Conservation (phyloP, 164 flowering plant species). For the Aristolochia fimbriata region DNA sequence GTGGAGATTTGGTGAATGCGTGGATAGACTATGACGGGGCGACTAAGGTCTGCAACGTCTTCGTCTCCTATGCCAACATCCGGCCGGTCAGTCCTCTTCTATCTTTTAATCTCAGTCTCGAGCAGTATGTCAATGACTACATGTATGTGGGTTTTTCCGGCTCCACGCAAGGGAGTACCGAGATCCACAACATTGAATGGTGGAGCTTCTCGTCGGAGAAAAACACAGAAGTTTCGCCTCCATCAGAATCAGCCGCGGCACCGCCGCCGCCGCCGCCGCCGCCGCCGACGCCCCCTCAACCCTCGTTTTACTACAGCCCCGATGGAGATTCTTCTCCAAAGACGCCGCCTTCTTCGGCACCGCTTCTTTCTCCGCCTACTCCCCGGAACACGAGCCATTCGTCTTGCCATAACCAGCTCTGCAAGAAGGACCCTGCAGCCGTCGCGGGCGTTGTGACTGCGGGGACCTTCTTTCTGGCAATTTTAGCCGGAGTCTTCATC, state of each 20-base stretch:
- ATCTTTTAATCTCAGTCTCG: slow-evolving; percentile 41
- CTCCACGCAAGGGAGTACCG: slow-evolving; percentile 95
- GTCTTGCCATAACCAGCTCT: slow-evolving; percentile 51
- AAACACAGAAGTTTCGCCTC: slow-evolving; percentile 12
- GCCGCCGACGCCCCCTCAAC: slow-evolving; percentile 12
- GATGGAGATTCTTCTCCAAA: slow-evolving; percentile 18
- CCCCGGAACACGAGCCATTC: slow-evolving; percentile 21
- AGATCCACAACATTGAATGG: slow-evolving; percentile 71
- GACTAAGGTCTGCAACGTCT: slow-evolving; percentile 26
- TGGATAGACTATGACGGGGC: slow-evolving; percentile 77
- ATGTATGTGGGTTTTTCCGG: slow-evolving; percentile 88
- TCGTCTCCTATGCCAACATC: slow-evolving; percentile 59
- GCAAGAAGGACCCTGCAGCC: slow-evolving; percentile 50
- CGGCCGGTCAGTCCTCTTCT: slow-evolving; percentile 50
- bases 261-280: slow-evolving; percentile 19
- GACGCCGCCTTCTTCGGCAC: slow-evolving; percentile 27
- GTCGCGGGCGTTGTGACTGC: slow-evolving; percentile 84
- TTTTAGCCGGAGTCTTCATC: slow-evolving; percentile 46
- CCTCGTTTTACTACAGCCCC: slow-evolving; percentile 4
- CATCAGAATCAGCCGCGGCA: slow-evolving; percentile 3
- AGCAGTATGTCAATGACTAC: slow-evolving; percentile 41
- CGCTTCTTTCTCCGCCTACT: slow-evolving; percentile 27
- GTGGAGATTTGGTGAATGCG: slow-evolving; percentile 62
- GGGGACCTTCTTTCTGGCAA: slow-evolving; percentile 54
- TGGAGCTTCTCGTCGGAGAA: slow-evolving; percentile 84